Conservation (phyloP, 495 filamentous ascomycete species). For the Apiosordaria backusii region DNA sequence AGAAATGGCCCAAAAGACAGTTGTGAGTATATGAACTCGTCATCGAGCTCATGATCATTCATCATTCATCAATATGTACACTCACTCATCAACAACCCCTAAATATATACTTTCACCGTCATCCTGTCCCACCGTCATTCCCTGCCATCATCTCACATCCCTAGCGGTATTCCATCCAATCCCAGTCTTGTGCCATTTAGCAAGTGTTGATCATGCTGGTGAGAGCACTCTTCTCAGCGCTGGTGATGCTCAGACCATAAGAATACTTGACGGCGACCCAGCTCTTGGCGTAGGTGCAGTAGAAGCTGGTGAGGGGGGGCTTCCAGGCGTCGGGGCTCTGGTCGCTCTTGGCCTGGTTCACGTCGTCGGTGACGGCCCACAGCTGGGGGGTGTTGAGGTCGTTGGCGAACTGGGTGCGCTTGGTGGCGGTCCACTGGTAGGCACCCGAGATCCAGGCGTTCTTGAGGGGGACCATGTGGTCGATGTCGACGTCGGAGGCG, state of each 20-base stretch:
- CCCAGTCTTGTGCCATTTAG: conserved; percentile 28
- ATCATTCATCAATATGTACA: background rate
- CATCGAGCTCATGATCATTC: background rate
- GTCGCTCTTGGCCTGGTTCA: conserved; percentile 68
- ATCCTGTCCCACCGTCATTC: background rate
- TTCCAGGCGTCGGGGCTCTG: conserved; percentile 69
- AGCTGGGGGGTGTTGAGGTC: conserved; percentile 67
- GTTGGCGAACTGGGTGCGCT: conserved; percentile 66
- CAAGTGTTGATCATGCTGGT: conserved; percentile 62
- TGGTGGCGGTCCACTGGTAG: conserved; percentile 55
- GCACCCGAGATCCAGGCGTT: conserved; percentile 69
- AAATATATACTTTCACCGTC: background rate
- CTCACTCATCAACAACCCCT: background rate
- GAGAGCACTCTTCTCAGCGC: conserved; percentile 53
- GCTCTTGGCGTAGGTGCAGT: conserved; percentile 70
- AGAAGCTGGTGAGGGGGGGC: conserved; percentile 61
- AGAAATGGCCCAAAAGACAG: too few relatives aligned
- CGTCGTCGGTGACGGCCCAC: conserved; percentile 68
- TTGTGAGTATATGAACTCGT: too few relatives aligned
- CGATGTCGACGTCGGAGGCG: conserved; percentile 66
- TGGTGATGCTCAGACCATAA: conserved; percentile 55
- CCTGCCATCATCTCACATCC: background rate
- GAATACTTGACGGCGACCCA: conserved; percentile 68
- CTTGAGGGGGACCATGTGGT: conserved; percentile 70
- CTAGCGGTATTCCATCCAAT: background rate